Percentiles rank a stretch among this genome's conserved stretches.
Conservation (phyloP, 257 asterid genomes). For the Fraxinus quadrangulata region DNA sequence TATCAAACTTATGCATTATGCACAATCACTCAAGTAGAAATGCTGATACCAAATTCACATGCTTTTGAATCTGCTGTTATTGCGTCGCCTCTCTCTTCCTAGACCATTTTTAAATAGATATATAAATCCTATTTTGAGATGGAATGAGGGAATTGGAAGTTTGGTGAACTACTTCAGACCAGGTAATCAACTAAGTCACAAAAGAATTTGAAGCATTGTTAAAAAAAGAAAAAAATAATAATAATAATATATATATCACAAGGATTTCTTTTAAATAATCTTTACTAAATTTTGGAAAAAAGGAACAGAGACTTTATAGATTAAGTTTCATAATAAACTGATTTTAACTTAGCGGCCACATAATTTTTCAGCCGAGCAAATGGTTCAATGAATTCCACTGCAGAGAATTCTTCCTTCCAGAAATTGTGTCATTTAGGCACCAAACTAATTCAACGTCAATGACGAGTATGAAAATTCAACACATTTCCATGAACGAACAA, state of each 20-base stretch:
- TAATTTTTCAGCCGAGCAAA: background rate
- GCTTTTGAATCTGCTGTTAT: slow-evolving; percentile 8
- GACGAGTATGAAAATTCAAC: background rate
- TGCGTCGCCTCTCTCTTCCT: slow-evolving; percentile 1
- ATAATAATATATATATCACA: background rate
- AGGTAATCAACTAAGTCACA: slow-evolving; percentile 8
- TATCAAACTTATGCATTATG: slow-evolving; percentile 41
- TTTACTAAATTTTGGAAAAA: too few relatives aligned
- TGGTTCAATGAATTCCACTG: background rate
- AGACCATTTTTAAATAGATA: slow-evolving; percentile 3
- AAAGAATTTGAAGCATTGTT: background rate
- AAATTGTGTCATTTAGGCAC: background rate
- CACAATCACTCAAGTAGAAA: slow-evolving; percentile 25
- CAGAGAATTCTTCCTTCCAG: background rate
- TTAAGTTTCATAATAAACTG: slow-evolving; percentile 5
- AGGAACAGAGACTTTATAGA: background rate
- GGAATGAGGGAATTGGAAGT: slow-evolving; percentile 20
- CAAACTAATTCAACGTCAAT: background rate
- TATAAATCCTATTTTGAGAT: background rate
- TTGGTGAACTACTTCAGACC: background rate
- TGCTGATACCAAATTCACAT: slow-evolving; percentile 28
- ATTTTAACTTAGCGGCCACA: background rate
- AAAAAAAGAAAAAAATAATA: background rate
- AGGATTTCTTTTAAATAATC: background rate
- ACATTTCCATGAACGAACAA: background rate